A percentile compares a stretch with the other conserved stretches of the same genome.
Conservation (phyloP, 2,329 filamentous ascomycete genomes). For the Harringtonia lauricola region DNA sequence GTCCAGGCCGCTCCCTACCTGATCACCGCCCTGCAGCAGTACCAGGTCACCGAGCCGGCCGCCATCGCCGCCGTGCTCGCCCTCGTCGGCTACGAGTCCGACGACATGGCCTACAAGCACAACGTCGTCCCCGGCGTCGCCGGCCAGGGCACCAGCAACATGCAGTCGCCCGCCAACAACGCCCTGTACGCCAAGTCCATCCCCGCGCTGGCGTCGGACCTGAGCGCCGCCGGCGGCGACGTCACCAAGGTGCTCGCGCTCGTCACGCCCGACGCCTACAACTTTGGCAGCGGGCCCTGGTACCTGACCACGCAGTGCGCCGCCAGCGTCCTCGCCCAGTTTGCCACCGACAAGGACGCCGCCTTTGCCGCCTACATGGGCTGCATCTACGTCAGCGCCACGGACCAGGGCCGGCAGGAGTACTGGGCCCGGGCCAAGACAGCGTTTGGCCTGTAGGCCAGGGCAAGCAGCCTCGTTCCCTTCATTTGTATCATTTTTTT, state of each 20-base stretch:
- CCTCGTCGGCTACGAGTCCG: constrained; percentile 62
- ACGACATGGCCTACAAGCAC: constrained; percentile 57
- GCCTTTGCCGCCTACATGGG: constrained; percentile 35
- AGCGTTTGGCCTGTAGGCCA: constrained; percentile 28
- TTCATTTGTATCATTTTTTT: not conserved
- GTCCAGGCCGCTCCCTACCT: constrained; percentile 47
- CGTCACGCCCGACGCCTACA: constrained; percentile 36
- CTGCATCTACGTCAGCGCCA: constrained; percentile 29
- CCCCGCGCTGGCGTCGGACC: constrained; percentile 20
- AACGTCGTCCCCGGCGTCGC: constrained; percentile 43
- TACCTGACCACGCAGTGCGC: constrained; percentile 35
- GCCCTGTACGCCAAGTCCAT: constrained; percentile 34
- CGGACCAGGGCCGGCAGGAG: constrained; percentile 18
- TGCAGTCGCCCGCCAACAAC: constrained; percentile 33
- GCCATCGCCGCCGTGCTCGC: constrained; percentile 61
- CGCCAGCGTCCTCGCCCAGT: constrained; percentile 17
- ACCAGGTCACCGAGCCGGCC: constrained; percentile 40
- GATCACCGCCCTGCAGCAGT: constrained; percentile 41
- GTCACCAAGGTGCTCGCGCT: constrained; percentile 31
- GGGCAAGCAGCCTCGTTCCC: not conserved
- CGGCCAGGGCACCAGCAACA: constrained; percentile 59
- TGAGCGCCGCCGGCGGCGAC: constrained; percentile 18
- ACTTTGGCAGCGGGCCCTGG: constrained; percentile 43
- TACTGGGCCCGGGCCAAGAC: constrained; percentile 36
- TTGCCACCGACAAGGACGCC: constrained; percentile 25